Conservation (phyloP, 306 rosid species). For the Carpinus fangiana region DNA sequence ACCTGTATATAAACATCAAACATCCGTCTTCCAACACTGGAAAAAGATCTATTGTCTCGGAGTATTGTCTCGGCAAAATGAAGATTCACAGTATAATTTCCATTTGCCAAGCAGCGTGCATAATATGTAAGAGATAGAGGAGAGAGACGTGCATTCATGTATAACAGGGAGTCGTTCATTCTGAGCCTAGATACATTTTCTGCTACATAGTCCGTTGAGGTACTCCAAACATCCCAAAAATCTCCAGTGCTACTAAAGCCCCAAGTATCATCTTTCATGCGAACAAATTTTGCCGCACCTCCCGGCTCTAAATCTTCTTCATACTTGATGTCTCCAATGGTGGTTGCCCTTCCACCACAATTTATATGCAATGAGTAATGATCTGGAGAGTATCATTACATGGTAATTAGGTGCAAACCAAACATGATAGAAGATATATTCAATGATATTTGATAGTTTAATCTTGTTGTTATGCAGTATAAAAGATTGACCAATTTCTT, state of each 20-base stretch:
- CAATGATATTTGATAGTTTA: background rate
- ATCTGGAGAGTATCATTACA: conserved; percentile 7
- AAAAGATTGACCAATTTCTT: too few species aligned
- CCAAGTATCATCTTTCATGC: conserved; percentile 28
- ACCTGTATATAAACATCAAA: conserved; percentile 74
- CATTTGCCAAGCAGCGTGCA: conserved; percentile 61
- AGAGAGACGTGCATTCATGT: conserved; percentile 49
- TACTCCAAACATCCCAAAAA: conserved; percentile 38
- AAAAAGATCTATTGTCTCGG: conserved; percentile 49
- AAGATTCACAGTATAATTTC: conserved; percentile 19
- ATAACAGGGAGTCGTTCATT: conserved; percentile 39
- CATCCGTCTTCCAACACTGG: conserved; percentile 56
- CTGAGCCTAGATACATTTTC: conserved; percentile 26
- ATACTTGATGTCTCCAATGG: conserved; percentile 41
- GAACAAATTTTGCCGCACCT: conserved; percentile 46
- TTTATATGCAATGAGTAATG: conserved; percentile 45
- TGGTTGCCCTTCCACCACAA: conserved; percentile 57
- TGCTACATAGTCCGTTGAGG: conserved; percentile 27
- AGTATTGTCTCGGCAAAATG: conserved; percentile 35
- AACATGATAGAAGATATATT: background rate
- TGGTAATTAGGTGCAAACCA: background rate
- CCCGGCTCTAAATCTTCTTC: conserved; percentile 50
- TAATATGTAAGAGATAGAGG: conserved; percentile 52
- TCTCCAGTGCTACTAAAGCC: conserved; percentile 73
- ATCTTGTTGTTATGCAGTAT: background rate